phyloP scores from a whole-genome alignment of 257 asterid genomes.

The Primulina huaijiensis region DNA sequence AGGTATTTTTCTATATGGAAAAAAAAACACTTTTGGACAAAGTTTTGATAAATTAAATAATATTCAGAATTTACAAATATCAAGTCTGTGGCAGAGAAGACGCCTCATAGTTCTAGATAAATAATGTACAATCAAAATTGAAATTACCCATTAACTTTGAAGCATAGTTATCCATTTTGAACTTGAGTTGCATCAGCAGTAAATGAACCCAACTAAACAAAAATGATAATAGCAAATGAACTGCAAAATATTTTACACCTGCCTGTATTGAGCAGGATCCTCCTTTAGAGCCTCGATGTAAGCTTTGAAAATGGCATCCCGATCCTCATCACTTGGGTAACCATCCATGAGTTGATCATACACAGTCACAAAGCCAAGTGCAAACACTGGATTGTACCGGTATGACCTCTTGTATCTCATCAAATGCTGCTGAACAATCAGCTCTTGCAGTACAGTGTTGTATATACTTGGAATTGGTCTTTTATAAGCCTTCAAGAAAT shows the following conservation, averaged over 20 bases:
- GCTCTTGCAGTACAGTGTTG: constrained; percentile 80
- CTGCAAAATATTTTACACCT: constrained; percentile 19
- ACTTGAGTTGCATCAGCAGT: constrained; percentile 7
- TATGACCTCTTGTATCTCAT: constrained; percentile 79
- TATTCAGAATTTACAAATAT: background rate
- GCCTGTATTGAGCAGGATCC: constrained; percentile 86
- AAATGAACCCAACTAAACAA: background rate
- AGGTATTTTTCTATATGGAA: background rate
- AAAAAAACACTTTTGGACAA: background rate
- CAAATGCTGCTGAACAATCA: constrained; percentile 90
- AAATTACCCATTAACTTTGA: constrained; percentile 8
- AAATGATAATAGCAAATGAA: background rate
- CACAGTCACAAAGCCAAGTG: constrained; percentile 90
- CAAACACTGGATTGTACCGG: constrained; percentile 79
- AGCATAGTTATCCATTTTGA: background rate
- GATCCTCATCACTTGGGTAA: constrained; percentile 76
- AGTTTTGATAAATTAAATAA: background rate
- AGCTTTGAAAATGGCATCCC: constrained; percentile 80
- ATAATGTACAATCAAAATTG: background rate
- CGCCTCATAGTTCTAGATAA: background rate
- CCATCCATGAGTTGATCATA: constrained; percentile 96
- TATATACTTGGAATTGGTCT: constrained; percentile 90
- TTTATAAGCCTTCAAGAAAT: constrained; percentile 80
- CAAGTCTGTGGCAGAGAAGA: constrained; percentile 1
- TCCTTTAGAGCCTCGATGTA: constrained; percentile 74